Conservation (phyloP, 2,329 filamentous ascomycete species). For the Alternaria incomplexa region DNA sequence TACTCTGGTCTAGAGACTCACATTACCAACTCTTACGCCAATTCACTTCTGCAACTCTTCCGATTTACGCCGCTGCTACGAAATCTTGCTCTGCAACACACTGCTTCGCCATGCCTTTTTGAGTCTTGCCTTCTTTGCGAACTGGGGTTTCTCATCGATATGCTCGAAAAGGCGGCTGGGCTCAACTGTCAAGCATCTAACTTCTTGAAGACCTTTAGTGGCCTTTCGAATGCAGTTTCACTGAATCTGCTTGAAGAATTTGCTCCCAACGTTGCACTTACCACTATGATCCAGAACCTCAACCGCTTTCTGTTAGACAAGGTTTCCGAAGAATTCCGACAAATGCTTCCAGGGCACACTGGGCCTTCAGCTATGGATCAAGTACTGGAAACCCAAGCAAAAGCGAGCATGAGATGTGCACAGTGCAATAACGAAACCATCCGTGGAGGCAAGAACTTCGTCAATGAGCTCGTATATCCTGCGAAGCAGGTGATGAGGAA, state of each 20-base stretch:
- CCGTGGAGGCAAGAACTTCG: conserved; percentile 76
- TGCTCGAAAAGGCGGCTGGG: conserved; percentile 94
- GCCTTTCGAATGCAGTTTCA: conserved; percentile 76
- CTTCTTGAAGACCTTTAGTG: conserved; percentile 85
- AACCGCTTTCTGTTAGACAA: conserved; percentile 85
- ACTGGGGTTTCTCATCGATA: conserved; percentile 93
- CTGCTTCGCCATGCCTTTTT: conserved; percentile 80
- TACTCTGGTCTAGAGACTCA: conserved; percentile 96
- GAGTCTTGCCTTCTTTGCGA: conserved; percentile 91
- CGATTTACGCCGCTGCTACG: conserved; percentile 88
- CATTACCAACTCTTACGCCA: conserved; percentile 95
- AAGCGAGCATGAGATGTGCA: conserved; percentile 79
- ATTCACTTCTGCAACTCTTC: conserved; percentile 87
- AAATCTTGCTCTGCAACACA: conserved; percentile 87
- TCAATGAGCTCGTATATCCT: conserved; percentile 87
- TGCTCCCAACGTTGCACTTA: conserved; percentile 72
- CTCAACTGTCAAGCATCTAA: conserved; percentile 97
- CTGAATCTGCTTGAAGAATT: conserved; percentile 87
- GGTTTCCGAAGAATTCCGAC: conserved; percentile 76
- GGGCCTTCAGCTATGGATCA: conserved; percentile 68
- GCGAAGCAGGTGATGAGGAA: conserved; percentile 61
- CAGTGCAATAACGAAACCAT: conserved; percentile 88
- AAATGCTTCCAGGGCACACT: conserved; percentile 67
- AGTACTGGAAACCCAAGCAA: conserved; percentile 72
- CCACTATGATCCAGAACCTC: conserved; percentile 83